Percentiles rank a stretch among this genome's conserved stretches.
Conservation (phyloP, 768 basidiomycete genomes). For the Boletales sp. region DNA sequence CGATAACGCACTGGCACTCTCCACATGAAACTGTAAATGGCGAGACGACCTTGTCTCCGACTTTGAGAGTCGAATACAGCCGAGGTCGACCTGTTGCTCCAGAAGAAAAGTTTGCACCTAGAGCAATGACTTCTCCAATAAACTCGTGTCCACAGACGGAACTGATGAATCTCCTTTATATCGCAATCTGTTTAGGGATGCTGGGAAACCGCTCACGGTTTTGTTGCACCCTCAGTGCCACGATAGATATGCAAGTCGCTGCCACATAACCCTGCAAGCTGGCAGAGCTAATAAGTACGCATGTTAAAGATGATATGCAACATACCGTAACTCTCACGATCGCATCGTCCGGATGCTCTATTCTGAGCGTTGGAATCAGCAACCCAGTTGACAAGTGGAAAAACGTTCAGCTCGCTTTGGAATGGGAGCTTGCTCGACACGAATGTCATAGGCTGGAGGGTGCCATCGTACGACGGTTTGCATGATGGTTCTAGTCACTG, state of each 20-base stretch:
- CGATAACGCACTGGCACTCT: slow-evolving; percentile 69
- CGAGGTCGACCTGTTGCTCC: slow-evolving; percentile 47
- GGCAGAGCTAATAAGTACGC: background rate
- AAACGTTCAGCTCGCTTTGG: slow-evolving; percentile 44
- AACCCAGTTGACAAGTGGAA: background rate
- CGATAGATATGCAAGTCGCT: slow-evolving; percentile 77
- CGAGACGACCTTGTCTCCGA: slow-evolving; percentile 76
- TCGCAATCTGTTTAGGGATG: background rate
- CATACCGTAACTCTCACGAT: slow-evolving; percentile 71
- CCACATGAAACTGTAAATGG: slow-evolving; percentile 81
- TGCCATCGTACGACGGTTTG: slow-evolving; percentile 49
- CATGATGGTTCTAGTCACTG: slow-evolving; percentile 2
- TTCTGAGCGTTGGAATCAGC: slow-evolving; percentile 35
- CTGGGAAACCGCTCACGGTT: slow-evolving; percentile 43
- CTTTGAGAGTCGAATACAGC: slow-evolving; percentile 58
- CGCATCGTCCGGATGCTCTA: slow-evolving; percentile 71
- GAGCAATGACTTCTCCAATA: slow-evolving; percentile 63
- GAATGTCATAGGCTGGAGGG: slow-evolving; percentile 66
- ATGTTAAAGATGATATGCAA: background rate
- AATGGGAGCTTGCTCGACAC: slow-evolving; percentile 58
- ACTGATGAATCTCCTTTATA: slow-evolving; percentile 32
- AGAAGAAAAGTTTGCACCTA: slow-evolving; percentile 56
- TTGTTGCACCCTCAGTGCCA: slow-evolving; percentile 50
- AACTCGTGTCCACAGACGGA: slow-evolving; percentile 76
- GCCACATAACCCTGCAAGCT: slow-evolving; percentile 70